Evolutionary conservation across 176 grass and related monocot species (phyloP).

Genomic region (Oropetium thomaeum): DNA sequence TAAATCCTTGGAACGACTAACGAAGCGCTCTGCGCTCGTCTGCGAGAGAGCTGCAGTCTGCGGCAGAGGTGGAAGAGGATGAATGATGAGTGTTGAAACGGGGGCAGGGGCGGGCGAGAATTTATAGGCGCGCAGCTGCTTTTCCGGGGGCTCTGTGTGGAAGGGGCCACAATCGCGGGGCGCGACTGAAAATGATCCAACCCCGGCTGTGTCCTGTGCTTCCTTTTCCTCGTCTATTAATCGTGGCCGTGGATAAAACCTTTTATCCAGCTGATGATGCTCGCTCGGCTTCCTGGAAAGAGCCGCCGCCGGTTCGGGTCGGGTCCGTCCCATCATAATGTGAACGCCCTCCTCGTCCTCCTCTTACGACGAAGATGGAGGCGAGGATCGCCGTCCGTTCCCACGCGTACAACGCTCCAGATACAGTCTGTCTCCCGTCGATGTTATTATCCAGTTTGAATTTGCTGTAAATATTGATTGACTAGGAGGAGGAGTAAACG

Average conservation of each 20-base stretch:
- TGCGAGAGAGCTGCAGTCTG: neutral
- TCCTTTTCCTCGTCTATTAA: neutral
- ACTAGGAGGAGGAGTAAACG: no score
- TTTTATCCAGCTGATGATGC: conserved; percentile 26
- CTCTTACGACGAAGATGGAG: no score
- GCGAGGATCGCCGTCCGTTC: conserved; percentile 11
- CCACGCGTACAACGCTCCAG: neutral
- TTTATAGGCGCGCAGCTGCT: conserved; percentile 48
- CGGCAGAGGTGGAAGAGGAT: no score
- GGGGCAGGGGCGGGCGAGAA: conserved; percentile 11
- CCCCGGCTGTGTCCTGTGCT: no score
- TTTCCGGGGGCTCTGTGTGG: neutral
- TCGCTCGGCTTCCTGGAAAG: conserved; percentile 19
- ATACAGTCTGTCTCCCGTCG: neutral
- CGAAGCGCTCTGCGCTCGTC: neutral
- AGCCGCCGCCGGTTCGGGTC: neutral
- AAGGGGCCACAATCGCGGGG: neutral
- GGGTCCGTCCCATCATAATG: no score
- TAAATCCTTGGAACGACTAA: neutral
- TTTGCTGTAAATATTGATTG: no score
- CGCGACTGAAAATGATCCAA: neutral
- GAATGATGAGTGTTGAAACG: neutral
- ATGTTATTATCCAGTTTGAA: conserved; percentile 10
- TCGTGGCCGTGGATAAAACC: conserved; percentile 30
- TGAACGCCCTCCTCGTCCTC: conserved; percentile 10